Percentiles rank a stretch among this genome's conserved stretches.
These are phyloP conservation scores for Cordyceps pruinosa DNA, from an alignment of 2,329 filamentous ascomycete species.

Conservation along the genomic window DNA sequence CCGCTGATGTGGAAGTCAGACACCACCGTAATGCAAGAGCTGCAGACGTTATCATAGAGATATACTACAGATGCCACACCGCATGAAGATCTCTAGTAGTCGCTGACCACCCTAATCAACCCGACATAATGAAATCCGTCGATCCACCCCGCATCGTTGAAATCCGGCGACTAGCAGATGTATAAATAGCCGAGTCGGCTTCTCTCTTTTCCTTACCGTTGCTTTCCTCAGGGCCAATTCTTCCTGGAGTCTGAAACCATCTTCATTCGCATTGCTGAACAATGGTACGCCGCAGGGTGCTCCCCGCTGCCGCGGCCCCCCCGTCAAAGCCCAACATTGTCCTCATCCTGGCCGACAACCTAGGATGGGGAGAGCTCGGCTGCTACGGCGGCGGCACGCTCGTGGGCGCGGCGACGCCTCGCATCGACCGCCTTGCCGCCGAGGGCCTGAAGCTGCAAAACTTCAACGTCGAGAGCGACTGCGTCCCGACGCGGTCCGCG, in stretches of 20 bases:
- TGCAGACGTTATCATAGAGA: not conserved
- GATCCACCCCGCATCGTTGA: not conserved
- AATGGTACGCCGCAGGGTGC: not conserved
- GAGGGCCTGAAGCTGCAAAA: conserved; percentile 28
- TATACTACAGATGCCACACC: no score
- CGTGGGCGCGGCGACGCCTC: conserved; percentile 26
- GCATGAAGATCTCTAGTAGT: no score
- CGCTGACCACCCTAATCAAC: no score
- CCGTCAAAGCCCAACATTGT: conserved; percentile 23
- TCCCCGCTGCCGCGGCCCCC: not conserved
- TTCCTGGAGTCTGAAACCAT: not conserved
- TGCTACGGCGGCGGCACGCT: conserved; percentile 28
- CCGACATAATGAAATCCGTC: no score
- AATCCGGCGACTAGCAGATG: not conserved
- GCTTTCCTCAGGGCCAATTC: not conserved
- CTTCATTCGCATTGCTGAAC: not conserved
- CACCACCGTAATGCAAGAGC: conserved; percentile 16
- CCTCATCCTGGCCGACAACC: conserved; percentile 30
- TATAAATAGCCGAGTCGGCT: not conserved
- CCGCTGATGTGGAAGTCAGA: conserved; percentile 14
- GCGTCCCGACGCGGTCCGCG: conserved; percentile 28
- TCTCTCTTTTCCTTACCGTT: not conserved
- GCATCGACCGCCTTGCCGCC: conserved; percentile 26
- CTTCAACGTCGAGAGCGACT: conserved; percentile 33
- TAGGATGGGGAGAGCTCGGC: conserved; percentile 31